phyloP scores from a whole-genome alignment of 768 basidiomycete genomes.

The Rhizopogon vesiculosus region DNA sequence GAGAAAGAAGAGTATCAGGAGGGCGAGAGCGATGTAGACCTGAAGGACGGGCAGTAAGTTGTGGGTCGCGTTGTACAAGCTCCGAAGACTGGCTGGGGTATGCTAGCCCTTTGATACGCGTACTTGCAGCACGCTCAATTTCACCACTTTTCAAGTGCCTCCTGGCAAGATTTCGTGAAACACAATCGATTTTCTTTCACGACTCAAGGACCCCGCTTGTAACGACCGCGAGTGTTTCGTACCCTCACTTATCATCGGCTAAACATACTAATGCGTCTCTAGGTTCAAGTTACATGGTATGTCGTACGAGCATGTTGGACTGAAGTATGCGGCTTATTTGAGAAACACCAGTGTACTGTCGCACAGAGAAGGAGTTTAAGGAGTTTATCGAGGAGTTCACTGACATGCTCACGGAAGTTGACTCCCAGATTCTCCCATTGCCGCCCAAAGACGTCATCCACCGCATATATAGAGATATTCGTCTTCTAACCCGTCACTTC shows the following conservation, averaged over 20 bases:
- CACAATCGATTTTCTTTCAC: constrained; percentile 69
- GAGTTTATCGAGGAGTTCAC: constrained; percentile 75
- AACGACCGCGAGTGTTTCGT: constrained; percentile 82
- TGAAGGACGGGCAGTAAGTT: constrained; percentile 63
- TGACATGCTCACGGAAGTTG: constrained; percentile 58
- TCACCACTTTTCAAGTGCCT: constrained; percentile 47
- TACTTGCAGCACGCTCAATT: background rate
- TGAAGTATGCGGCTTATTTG: background rate
- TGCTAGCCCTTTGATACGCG: constrained; percentile 13
- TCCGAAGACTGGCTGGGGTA: constrained; percentile 76
- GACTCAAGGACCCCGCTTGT: constrained; percentile 67
- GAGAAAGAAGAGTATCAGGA: constrained; percentile 15
- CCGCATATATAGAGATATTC: background rate
- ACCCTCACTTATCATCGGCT: background rate
- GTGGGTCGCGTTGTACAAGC: constrained; percentile 78
- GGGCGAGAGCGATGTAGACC: constrained; percentile 36
- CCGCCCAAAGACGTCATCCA: constrained; percentile 92
- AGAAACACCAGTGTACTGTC: constrained; percentile 20
- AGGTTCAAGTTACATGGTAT: constrained; percentile 84
- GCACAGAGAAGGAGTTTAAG: constrained; percentile 87
- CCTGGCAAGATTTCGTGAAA: constrained; percentile 85
- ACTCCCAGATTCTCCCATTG: constrained; percentile 82
- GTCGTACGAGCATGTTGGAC: background rate
- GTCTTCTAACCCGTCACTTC: no score
- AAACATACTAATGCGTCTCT: background rate